phyloP scores from a whole-genome alignment of 257 asterid species.

The Ballota nigra region DNA sequence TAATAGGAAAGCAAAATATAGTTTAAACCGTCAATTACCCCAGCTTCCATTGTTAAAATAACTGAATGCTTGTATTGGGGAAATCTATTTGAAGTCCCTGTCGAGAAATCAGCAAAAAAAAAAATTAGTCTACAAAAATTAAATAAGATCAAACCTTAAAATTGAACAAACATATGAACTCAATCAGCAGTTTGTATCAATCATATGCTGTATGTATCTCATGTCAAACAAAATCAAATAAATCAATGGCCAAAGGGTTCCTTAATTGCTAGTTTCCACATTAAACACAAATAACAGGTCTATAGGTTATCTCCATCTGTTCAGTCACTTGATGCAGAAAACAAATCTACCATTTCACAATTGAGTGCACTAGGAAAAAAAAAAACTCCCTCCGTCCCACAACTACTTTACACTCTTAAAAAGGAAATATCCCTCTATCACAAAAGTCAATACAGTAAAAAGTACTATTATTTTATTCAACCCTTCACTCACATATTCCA shows the following conservation, averaged over 20 bases:
- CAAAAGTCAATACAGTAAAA: no score
- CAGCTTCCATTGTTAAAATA: constrained; percentile 86
- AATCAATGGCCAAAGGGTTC: background rate
- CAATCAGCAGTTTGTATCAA: background rate
- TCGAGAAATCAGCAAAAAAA: constrained; percentile 11
- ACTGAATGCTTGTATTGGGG: constrained; percentile 72
- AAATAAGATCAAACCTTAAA: no score
- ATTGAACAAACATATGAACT: background rate
- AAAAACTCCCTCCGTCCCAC: no score
- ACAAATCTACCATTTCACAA: background rate
- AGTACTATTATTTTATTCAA: no score
- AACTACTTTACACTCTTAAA: no score
- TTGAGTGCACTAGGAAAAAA: background rate
- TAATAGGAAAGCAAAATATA: background rate
- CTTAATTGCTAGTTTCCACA: background rate
- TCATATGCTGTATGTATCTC: background rate
- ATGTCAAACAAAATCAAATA: background rate
- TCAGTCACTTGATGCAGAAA: background rate
- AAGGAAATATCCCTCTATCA: no score
- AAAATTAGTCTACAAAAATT: no score
- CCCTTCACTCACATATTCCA: no score
- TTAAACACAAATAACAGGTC: background rate
- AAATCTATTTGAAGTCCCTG: constrained; percentile 70
- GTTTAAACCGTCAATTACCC: constrained; percentile 41
- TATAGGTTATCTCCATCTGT: background rate